Percentiles rank a stretch among this genome's conserved stretches.
Conservation (phyloP, 805 yeast species). For the Yarrowia porcina region DNA sequence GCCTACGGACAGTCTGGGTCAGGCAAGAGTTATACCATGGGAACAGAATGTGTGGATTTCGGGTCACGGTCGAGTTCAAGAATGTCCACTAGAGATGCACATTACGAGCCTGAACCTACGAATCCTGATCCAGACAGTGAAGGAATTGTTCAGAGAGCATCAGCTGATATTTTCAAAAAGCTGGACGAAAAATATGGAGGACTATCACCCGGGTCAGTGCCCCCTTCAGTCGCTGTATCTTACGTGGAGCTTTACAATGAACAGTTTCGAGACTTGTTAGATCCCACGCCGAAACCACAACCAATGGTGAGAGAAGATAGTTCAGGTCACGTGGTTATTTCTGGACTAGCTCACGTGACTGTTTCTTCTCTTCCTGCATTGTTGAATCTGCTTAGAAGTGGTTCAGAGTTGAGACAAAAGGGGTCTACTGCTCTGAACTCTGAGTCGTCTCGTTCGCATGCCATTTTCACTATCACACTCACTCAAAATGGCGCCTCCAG, state of each 20-base stretch:
- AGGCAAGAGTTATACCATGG: constrained; percentile 46
- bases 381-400: constrained; percentile 43
- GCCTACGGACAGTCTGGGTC: constrained; percentile 41
- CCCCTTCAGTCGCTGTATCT: constrained; percentile 39
- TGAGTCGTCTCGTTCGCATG: constrained; percentile 71
- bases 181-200: background rate
- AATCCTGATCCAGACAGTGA: constrained; percentile 32
- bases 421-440: constrained; percentile 66
- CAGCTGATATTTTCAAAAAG: constrained; percentile 26
- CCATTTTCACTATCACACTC: constrained; percentile 58
- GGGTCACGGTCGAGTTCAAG: background rate
- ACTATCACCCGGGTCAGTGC: too few species aligned
- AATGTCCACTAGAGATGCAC: background rate
- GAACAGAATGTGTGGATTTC: constrained; percentile 26
- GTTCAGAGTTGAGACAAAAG: constrained; percentile 54
- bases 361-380: constrained; percentile 48
- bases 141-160: constrained; percentile 58
- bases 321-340: constrained; percentile 58
- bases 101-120: background rate
- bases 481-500: constrained; percentile 54
- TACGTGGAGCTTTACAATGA: constrained; percentile 69
- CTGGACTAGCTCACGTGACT: constrained; percentile 48
- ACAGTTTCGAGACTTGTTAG: constrained; percentile 47
- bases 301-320: constrained; percentile 53
- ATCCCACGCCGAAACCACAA: constrained; percentile 26